Evolutionary conservation across 108 stramenopile genomes (phyloP), one percentile per base, ranked within the genome.

Genomic region (Cyclotella sp.): DNA sequence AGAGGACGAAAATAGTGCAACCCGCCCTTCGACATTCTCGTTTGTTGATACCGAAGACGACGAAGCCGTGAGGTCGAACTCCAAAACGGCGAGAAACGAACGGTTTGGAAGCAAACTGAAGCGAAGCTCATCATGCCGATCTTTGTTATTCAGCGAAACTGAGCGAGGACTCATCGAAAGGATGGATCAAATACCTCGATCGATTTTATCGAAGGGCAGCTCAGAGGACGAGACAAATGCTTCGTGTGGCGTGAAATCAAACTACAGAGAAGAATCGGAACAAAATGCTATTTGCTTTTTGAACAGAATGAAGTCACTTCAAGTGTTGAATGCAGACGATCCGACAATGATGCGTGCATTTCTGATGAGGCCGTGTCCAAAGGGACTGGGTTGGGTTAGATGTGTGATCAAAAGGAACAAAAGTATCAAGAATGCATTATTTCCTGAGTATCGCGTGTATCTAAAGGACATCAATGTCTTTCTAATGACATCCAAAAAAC

Each of bases 401-500:
- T 97, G 97, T 61, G 92, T 81, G 77, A 91, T 97, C 49, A 73
- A 84, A 67, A 79, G 97, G 29, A 88, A 86, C 79, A 94, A 92
- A 70, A 71, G 78, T 28, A 90, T 93, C 21, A 77, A 90, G 27
- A 80, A 87, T 79, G 84, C 87, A 47, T 73, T 95, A 21, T 96
- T 87, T 75, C 94, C 95, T 9, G 89, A 90, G 63, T 97, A 95
- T 81, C 77, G 79, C 10, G 65, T 95, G 24, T 95, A 89, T 82
- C 74, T 92, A 57, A 83, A 90, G 78, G 53, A 57, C 11, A 77
- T 66, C 27, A 67, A 77, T 42, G 83, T 85, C 6, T 97, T 97
- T 69, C 79, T 97, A 18, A 89, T 97, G 93, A 85, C 89, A 24
- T 84, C 90, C 34, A 95, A 96, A 75, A 96, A 95, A 68, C 82